Evolutionary conservation across 352 stramenopile genomes (phyloP).

Genomic region (Phytophthora tentaculata): DNA sequence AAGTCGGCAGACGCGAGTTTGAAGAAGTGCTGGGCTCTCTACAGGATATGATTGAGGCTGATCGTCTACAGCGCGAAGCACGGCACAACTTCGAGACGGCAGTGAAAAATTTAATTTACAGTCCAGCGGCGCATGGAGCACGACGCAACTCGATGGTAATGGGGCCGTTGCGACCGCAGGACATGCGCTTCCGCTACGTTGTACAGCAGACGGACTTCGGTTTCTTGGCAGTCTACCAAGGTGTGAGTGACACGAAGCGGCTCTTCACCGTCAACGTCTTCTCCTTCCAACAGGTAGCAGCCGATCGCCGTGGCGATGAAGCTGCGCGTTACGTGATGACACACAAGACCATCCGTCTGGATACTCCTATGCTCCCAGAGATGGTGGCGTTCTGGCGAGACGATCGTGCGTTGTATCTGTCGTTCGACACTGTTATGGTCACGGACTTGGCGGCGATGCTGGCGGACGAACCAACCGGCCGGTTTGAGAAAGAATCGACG

Average conservation of each 20-base stretch:
- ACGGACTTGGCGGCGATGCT: slow-evolving; percentile 70
- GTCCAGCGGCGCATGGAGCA: slow-evolving; percentile 35
- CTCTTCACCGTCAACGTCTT: slow-evolving; percentile 86
- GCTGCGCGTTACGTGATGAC: slow-evolving; percentile 70
- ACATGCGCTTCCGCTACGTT: slow-evolving; percentile 76
- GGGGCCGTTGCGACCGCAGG: slow-evolving; percentile 53
- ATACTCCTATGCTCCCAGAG: slow-evolving; percentile 73
- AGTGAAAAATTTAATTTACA: slow-evolving; percentile 86
- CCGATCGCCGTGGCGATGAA: slow-evolving; percentile 75
- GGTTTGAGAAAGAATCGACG: slow-evolving; percentile 59
- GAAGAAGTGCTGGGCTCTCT: slow-evolving; percentile 95
- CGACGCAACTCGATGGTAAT: slow-evolving; percentile 57
- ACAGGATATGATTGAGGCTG: slow-evolving; percentile 90
- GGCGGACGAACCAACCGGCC: slow-evolving; percentile 56
- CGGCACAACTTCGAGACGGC: slow-evolving; percentile 85
- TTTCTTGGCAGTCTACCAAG: slow-evolving; percentile 76
- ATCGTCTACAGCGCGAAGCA: slow-evolving; percentile 77
- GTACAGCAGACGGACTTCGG: slow-evolving; percentile 81
- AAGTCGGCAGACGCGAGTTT: slow-evolving; percentile 95
- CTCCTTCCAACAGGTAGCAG: slow-evolving; percentile 70
- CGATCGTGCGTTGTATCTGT: slow-evolving; percentile 80
- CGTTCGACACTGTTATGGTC: slow-evolving; percentile 75
- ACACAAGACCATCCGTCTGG: slow-evolving; percentile 71
- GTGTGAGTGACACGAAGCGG: slow-evolving; percentile 59
- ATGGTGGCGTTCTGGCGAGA: slow-evolving; percentile 84